Percentiles rank a stretch among this genome's conserved stretches.
These are phyloP conservation scores for Lodderomyces parapsilosis DNA, from an alignment of 1,139 yeast species.

Conservation along the genomic window DNA sequence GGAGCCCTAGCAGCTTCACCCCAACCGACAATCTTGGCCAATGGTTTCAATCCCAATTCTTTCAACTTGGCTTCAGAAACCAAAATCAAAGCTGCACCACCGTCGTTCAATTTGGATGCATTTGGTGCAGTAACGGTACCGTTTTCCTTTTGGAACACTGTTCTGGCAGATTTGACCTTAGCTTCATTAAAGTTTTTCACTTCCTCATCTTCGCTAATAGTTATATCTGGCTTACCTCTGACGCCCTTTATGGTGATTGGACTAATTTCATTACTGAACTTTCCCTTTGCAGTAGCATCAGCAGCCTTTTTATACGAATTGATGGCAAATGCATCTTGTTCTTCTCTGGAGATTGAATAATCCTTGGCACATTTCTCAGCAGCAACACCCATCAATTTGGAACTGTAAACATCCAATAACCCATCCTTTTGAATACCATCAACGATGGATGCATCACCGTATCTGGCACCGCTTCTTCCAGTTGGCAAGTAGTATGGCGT, in stretches of 20 bases:
- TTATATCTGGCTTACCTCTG: constrained; percentile 89
- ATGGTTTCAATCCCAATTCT: constrained; percentile 82
- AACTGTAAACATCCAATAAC: constrained; percentile 83
- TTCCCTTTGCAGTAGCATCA: constrained; percentile 73
- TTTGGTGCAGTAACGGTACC: constrained; percentile 98
- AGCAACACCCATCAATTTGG: constrained; percentile 89
- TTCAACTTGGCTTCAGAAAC: constrained; percentile 79
- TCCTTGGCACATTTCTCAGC: constrained; percentile 94
- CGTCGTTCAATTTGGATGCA: constrained; percentile 94
- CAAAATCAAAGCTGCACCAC: constrained; percentile 91
- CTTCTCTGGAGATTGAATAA: constrained; percentile 60
- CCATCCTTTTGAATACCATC: constrained; percentile 95
- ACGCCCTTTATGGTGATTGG: constrained; percentile 86
- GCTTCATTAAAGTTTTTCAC: constrained; percentile 69
- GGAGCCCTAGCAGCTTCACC: constrained; percentile 98
- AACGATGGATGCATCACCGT: constrained; percentile 73
- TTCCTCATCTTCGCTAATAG: constrained; percentile 73
- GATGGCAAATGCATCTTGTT: constrained; percentile 72
- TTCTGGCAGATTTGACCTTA: constrained; percentile 76
- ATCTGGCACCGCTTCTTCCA: constrained; percentile 86
- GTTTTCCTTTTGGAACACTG: constrained; percentile 87
- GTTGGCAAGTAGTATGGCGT: constrained; percentile 89
- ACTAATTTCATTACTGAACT: constrained; percentile 75
- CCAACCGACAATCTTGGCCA: constrained; percentile 89
- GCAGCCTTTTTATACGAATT: constrained; percentile 75